Base-by-base conservation (phyloP, 2,329 filamentous ascomycete species). In the Epichloe elymi region DNA sequence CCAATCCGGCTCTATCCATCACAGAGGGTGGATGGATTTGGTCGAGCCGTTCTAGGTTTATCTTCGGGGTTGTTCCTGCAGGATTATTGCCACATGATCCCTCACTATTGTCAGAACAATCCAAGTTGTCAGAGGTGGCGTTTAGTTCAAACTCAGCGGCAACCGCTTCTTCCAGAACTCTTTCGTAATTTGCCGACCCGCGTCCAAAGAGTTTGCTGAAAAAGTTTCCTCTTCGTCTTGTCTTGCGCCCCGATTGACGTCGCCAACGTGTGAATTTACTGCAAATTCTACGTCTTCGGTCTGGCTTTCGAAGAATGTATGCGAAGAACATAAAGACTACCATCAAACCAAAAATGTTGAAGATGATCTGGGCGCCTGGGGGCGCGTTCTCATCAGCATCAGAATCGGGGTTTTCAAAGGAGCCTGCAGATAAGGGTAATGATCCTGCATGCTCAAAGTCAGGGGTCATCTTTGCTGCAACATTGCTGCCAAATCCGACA, bases 401-500 rank as follows among this genome's bases (percentile, higher is more conserved):
- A 33, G 26, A 26, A 35, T 70, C 67, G 26, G 76, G 73, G 44
- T 77, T 72, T 37, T 70, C 67, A 12, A 66, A 61, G n/a, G 58
- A 54, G n/a, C 51, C 54, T n/a, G 56, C 51, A 5, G 57, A 54
- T 14, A 69, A 57, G 10, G 66, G 66, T 2, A 65, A 71, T 4
- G 82, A 84, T 10, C 85, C 85, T 0, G 90, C 88, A 60, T 83
- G 82, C 65, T 95, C 88, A 65, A 96, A 98, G 63, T 96, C 88
- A 4, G 73, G 62, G 0, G 88, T 84, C 3, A 84, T 74, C 5
- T 72, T 74, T 7, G 73, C 74, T 39, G 72, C 71, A n/a, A 76
- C 71, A 61, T 98, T 98, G 68, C 83, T 88, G 52, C 93, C 93
- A 63, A 97, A 97, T 0, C 93, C 93, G 10, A 98, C 93, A 0